Base-by-base conservation (phyloP, 345 rosid species). In the Eucalyptus shirleyi region DNA sequence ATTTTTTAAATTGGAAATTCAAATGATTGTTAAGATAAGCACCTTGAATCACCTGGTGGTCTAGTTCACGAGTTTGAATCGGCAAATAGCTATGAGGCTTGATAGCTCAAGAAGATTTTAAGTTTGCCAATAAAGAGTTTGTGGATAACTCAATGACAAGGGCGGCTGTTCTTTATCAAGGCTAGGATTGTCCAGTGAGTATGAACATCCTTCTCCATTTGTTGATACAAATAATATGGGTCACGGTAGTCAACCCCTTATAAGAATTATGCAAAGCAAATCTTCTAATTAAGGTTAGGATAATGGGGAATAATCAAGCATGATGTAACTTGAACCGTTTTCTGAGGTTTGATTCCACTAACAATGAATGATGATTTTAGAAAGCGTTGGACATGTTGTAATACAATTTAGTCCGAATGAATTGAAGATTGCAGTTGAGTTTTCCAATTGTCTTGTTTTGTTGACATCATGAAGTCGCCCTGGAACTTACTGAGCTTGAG, bases 11-110 rank as follows among this genome's bases (percentile, higher is more conserved):
- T 16, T 69, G 4, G 24, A 12, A 32, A 67, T 9, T 3, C 0
- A 2, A 69, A 1, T 0, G 12, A 69, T 69, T 34, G 1, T 3
- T 2, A 2, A 9, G 14, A 34, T 17, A 72, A 72, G 2, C 1
- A 3, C 12, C 1, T 0, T 9, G 1, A 72, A 9, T 5, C 1
- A 40, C 7, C 0, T 6, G 1, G 0, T 9, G 4, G 1, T 72
- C 12, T 2, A 10, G 23, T 34, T 72, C 26, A 16, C 0, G 1
- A 18, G 14, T 69, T 60, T 56, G 6, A 56, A 24, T 24, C 1
- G 6, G 6, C 0, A 11, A 23, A 56, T 56, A 24, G 6, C 28
- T 21, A 56, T 6, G 62, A 24, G 13, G 30, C 62, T 56, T 24
- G 13, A 56, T 7, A 53, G 56, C 24, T 53, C 10, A 19, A 19